phyloP scores from a whole-genome alignment of 78 protist genomes.

The slime mould (Dictyostelium discoideum) region dicty_2.7 NC_007088.5:7684001-7684500 shows the following conservation, averaged over 20 bases:
- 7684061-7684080: constrained; percentile 50
- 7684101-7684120: constrained; percentile 45
- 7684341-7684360: constrained; percentile 51
- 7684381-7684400: background rate
- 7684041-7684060: constrained; percentile 22
- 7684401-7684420: background rate
- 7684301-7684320: constrained; percentile 51
- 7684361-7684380: background rate
- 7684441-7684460: background rate
- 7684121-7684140: constrained; percentile 44
- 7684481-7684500: constrained; percentile 19
- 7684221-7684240: background rate
- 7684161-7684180: constrained; percentile 18
- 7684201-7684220: background rate
- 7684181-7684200: constrained; percentile 14
- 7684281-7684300: background rate
- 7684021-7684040: constrained; percentile 57
- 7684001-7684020: constrained; percentile 78
- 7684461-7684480: background rate
- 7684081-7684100: constrained; percentile 81
- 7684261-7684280: background rate
- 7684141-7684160: constrained; percentile 33
- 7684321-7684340: constrained; percentile 34
- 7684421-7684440: background rate
- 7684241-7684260: background rate